These are phyloP conservation scores for Neofusicoccum umdonicola DNA, from an alignment of 2,329 filamentous ascomycete genomes.

Conservation along the genomic window DNA sequence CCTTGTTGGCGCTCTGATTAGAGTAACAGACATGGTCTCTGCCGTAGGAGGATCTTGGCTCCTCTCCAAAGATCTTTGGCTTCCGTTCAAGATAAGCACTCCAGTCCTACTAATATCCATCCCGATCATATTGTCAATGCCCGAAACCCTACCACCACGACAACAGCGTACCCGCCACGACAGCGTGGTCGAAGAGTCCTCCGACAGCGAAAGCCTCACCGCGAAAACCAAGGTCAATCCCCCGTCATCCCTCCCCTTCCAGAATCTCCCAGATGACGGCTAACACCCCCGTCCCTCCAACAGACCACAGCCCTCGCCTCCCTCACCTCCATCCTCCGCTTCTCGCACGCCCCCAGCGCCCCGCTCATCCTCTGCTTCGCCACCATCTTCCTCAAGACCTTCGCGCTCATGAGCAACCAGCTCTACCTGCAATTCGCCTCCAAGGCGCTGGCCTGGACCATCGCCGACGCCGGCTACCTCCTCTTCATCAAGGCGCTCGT, in stretches of 20 bases:
- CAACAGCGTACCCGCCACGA: not conserved
- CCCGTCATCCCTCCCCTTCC: not conserved
- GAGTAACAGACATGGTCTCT: constrained; percentile 9
- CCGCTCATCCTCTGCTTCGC: constrained; percentile 1
- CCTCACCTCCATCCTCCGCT: not conserved
- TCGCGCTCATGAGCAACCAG: constrained; percentile 9
- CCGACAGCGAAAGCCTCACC: not conserved
- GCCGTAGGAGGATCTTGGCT: not conserved
- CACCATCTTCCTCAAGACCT: constrained; percentile 15
- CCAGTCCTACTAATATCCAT: constrained; percentile 2
- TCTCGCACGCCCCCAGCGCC: not conserved
- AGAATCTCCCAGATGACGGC: not conserved
- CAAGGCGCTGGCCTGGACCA: not conserved
- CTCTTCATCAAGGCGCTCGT: constrained; percentile 6
- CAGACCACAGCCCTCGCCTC: not conserved
- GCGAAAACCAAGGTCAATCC: not conserved
- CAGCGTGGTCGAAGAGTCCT: not conserved
- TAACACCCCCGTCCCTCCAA: too few relatives aligned
- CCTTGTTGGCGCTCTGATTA: constrained; percentile 2
- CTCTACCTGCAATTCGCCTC: constrained; percentile 11
- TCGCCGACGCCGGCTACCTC: constrained; percentile 10
- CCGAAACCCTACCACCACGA: not conserved
- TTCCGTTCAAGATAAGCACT: constrained; percentile 11
- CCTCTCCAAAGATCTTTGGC: constrained; percentile 2
- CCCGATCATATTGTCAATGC: not conserved